These are phyloP conservation scores for Candida gorgasii DNA, from an alignment of 805 yeast genomes.

Conservation along the genomic window DNA sequence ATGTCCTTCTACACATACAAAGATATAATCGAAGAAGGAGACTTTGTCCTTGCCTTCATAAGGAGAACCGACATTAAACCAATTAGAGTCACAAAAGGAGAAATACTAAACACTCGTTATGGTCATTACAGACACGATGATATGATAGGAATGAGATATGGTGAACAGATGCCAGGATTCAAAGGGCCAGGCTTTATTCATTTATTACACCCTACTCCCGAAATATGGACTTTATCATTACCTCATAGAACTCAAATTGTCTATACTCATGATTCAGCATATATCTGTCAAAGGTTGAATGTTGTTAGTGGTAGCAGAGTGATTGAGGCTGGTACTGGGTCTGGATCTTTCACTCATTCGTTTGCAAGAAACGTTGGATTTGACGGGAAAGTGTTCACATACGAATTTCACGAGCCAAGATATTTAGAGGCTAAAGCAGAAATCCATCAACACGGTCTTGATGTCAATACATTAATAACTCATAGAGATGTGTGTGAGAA, in stretches of 20 bases:
- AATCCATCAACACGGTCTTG: constrained; percentile 69
- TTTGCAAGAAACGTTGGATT: constrained; percentile 74
- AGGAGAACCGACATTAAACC: constrained; percentile 82
- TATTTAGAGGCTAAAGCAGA: constrained; percentile 77
- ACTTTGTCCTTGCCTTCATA: constrained; percentile 82
- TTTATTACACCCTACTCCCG: constrained; percentile 88
- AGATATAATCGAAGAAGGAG: constrained; percentile 77
- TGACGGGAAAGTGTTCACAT: constrained; percentile 71
- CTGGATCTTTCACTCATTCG: constrained; percentile 93
- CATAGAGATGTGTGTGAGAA: constrained; percentile 91
- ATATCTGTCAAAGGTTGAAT: constrained; percentile 78
- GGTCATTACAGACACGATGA: constrained; percentile 84
- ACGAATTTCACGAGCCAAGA: constrained; percentile 88
- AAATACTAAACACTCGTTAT: constrained; percentile 75
- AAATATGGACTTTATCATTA: constrained; percentile 91
- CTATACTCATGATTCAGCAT: constrained; percentile 92
- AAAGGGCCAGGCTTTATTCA: constrained; percentile 85
- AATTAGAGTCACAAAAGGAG: constrained; percentile 58
- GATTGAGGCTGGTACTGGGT: constrained; percentile 97
- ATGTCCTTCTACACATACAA: constrained; percentile 62
- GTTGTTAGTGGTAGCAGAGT: constrained; percentile 75
- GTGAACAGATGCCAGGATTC: constrained; percentile 77
- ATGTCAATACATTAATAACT: constrained; percentile 60
- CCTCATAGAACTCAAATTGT: constrained; percentile 99
- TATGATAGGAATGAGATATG: constrained; percentile 81